Base-by-base conservation (phyloP, 2,329 filamentous ascomycete genomes). In the Delphinella strobiligena region DNA sequence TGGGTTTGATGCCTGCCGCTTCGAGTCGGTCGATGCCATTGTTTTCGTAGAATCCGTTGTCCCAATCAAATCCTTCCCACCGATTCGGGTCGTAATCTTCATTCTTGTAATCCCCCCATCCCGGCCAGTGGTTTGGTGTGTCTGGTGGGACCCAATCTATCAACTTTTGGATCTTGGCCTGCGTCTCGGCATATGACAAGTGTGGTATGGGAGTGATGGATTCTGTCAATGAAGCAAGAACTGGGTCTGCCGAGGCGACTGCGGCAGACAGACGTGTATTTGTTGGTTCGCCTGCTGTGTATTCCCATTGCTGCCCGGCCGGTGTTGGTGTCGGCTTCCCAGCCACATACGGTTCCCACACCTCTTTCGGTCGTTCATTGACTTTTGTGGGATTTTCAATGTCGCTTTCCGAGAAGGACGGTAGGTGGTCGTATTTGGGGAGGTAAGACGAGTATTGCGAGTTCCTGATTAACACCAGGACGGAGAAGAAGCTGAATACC, bases 81-180 rank as follows among this genome's bases (percentile, higher is more conserved):
- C 64, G 54, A 46, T 67, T 68, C 2, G 65, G 65, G 48, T 67
- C 64, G 43, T 67, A 68, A 19, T 61, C 61, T 38, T 53, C 57
- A 38, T 60, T 45, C 7, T 54, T 46, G 37, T 66, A 68, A 24
- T 61, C 58, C n/a, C 49, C 49, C 46, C 64, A 68, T 2, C 62
- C 59, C 24, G 64, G 65, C 60, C 61, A 67, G 46, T 68, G 65
- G 9, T 52, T 56, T 32, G 53, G 44, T 48, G 54, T 57, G 5
- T 50, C 39, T 5, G 54, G 52, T 18, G 62, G 55, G 31, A 51
- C 51, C 64, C 64, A 67, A 4, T 61, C 51, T 15, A 66, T 52
- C 51, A 67, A 59, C 33, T 59, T 55, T 44, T 60, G 51, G 47
- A 68, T 55, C 37, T 63, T 61, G 43, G 52, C 52, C 41, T 47